phyloP scores from a whole-genome alignment of 768 basidiomycete genomes.

The Chalciporus piperatus region DNA sequence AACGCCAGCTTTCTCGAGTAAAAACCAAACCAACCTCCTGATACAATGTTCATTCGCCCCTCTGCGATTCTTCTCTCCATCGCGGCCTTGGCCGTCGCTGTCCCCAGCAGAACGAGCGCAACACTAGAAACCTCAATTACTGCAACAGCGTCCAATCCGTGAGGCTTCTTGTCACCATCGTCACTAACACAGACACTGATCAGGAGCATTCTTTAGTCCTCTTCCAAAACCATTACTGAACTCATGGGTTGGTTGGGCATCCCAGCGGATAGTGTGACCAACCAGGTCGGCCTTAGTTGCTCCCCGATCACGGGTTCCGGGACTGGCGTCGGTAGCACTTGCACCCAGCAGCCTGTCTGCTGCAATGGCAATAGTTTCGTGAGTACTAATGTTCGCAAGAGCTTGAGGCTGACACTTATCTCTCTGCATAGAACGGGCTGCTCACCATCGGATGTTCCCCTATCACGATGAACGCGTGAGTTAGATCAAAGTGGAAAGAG shows the following conservation, averaged over 20 bases:
- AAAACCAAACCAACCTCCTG: too few relatives aligned
- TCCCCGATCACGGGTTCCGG: not conserved
- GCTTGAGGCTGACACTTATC: too few relatives aligned
- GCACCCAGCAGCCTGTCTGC: constrained; percentile 17
- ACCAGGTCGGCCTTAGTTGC: not conserved
- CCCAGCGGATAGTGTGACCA: not conserved
- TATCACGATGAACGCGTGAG: too few relatives aligned
- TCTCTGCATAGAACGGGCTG: too few relatives aligned
- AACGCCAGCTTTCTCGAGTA: too few relatives aligned
- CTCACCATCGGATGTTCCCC: too few relatives aligned
- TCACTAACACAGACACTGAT: not conserved
- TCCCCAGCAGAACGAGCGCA: too few relatives aligned
- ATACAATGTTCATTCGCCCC: too few relatives aligned
- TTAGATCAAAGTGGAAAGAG: too few relatives aligned
- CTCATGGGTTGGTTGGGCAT: not conserved
- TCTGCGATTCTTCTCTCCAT: too few relatives aligned
- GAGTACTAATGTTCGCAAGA: not conserved
- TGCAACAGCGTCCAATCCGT: not conserved
- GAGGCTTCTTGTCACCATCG: not conserved
- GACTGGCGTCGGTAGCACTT: not conserved
- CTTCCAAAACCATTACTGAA: not conserved
- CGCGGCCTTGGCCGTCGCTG: too few relatives aligned
- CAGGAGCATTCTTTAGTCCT: not conserved
- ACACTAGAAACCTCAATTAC: not conserved
- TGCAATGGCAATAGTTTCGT: constrained; percentile 14